Percentiles rank a stretch among this genome's conserved stretches.
phyloP scores from a whole-genome alignment of 495 filamentous ascomycete genomes.

The Penicillium bovifimosum region DNA sequence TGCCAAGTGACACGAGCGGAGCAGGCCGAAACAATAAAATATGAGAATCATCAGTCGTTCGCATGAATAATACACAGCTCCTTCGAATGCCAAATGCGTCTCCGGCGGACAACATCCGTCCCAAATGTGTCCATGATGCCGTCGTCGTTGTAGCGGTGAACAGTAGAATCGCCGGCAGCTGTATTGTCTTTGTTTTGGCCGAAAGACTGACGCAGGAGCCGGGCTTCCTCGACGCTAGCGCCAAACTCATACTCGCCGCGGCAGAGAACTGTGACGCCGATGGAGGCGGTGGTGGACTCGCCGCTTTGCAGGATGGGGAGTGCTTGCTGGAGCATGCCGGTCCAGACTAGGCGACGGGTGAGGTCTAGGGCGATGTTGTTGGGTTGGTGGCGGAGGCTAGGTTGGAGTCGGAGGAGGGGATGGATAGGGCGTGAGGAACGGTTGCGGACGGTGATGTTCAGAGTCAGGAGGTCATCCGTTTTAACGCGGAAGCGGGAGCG shows the following conservation, averaged over 20 bases:
- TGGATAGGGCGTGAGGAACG: conserved; percentile 61
- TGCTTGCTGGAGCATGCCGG: conserved; percentile 72
- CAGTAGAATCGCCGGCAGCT: conserved; percentile 14
- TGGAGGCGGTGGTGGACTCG: conserved; percentile 47
- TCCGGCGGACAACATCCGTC: conserved; percentile 54
- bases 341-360: conserved; percentile 76
- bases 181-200: not conserved
- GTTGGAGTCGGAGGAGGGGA: conserved; percentile 71
- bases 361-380: conserved; percentile 74
- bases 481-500: conserved; percentile 51
- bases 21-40: not conserved
- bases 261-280: conserved; percentile 68
- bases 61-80: conserved; percentile 60
- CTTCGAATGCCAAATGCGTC: conserved; percentile 68
- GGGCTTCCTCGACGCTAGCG: conserved; percentile 76
- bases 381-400: conserved; percentile 66
- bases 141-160: conserved; percentile 31
- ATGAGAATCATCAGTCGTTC: not conserved
- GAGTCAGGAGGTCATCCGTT: conserved; percentile 65
- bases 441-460: conserved; percentile 66
- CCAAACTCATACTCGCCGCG: conserved; percentile 78
- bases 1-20: not conserved
- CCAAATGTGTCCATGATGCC: conserved; percentile 48
- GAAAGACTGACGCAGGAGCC: conserved; percentile 24
- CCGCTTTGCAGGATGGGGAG: conserved; percentile 56